These are phyloP conservation scores for Vitellaria paradoxa DNA, from an alignment of 179 eudicot genomes.

Conservation along the genomic window DNA sequence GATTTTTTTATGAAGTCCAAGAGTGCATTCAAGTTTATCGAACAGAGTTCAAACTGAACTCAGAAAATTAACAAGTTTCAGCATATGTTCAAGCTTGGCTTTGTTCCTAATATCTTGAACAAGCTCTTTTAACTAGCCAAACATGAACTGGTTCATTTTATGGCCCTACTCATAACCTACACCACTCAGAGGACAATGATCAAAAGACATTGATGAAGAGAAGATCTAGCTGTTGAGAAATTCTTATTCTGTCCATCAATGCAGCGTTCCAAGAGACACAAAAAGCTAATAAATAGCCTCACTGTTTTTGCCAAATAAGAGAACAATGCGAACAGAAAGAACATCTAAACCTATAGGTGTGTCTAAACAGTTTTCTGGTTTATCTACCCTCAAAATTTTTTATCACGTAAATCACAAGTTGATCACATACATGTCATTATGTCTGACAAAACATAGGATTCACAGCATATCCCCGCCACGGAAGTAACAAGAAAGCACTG, in stretches of 20 bases:
- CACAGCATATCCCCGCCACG: background rate
- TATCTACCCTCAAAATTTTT: too few relatives aligned
- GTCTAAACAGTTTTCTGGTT: background rate
- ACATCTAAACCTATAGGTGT: background rate
- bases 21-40: too few relatives aligned
- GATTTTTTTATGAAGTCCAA: too few relatives aligned
- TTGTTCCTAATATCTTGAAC: too few relatives aligned
- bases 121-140: too few relatives aligned
- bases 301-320: background rate
- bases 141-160: too few relatives aligned
- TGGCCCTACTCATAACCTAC: background rate
- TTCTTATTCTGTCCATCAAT: background rate
- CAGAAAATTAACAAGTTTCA: too few relatives aligned
- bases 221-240: background rate
- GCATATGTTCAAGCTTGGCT: too few relatives aligned
- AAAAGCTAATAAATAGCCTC: background rate
- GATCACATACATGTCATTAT: background rate
- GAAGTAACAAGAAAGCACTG: background rate
- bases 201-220: background rate
- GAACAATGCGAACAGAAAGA: background rate
- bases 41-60: too few relatives aligned
- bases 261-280: background rate
- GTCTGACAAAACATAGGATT: background rate
- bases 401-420: too few relatives aligned
- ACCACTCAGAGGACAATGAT: background rate